These are phyloP conservation scores for Chlorella sp. DNA, from an alignment of 139 green algal genomes.

Conservation along the genomic window DNA sequence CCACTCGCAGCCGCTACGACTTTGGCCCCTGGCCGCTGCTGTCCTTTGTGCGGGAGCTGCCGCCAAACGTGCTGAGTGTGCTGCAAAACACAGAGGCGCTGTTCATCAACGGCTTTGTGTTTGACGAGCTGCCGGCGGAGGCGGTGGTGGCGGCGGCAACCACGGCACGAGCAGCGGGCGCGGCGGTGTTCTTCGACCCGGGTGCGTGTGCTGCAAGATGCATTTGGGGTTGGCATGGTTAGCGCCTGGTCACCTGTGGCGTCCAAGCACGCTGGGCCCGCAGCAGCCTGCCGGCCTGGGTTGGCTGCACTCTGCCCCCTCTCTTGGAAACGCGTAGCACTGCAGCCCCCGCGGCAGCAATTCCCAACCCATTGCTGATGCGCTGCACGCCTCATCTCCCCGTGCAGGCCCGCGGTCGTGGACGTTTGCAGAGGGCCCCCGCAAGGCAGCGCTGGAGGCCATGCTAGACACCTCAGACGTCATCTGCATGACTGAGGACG, in stretches of 20 bases:
- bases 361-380: not conserved
- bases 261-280: too few relatives aligned
- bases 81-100: conserved; percentile 52
- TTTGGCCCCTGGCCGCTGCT: conserved; percentile 94
- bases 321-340: too few relatives aligned
- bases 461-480: conserved; percentile 76
- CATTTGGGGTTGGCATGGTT: not conserved
- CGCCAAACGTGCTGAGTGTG: conserved; percentile 25
- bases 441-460: conserved; percentile 62
- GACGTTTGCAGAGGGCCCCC: conserved; percentile 61
- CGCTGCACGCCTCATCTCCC: not conserved
- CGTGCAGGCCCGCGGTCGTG: conserved; percentile 71
- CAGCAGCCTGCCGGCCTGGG: too few relatives aligned
- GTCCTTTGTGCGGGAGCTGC: conserved; percentile 45
- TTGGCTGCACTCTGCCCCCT: too few relatives aligned
- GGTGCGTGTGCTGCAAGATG: conserved; percentile 41
- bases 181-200: conserved; percentile 93
- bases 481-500: conserved; percentile 91
- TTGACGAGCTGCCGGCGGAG: conserved; percentile 89
- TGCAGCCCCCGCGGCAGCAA: too few relatives aligned
- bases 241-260: too few relatives aligned
- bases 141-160: conserved; percentile 63
- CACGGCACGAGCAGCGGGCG: conserved; percentile 60
- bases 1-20: conserved; percentile 77
- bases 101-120: conserved; percentile 88